A percentile compares a stretch with the other conserved stretches of the same genome.
Evolutionary conservation across 352 stramenopile species (phyloP).

Genomic region (Pythium coloratum): DNA sequence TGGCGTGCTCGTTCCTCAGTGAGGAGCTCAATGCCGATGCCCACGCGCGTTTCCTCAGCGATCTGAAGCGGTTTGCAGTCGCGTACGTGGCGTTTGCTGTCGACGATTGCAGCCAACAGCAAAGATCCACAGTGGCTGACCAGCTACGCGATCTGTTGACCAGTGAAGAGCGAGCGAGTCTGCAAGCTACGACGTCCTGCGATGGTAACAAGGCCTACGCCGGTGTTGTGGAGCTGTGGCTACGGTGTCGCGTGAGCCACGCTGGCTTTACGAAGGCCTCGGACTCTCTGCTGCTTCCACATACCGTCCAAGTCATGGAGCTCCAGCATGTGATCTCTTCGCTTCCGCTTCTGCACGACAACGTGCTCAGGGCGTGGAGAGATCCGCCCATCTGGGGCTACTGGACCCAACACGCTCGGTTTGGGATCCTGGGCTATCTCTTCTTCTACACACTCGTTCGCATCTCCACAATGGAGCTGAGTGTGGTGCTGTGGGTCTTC

Average conservation of each 20-base stretch:
- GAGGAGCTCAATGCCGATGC: slow-evolving; percentile 19
- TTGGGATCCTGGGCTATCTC: slow-evolving; percentile 45
- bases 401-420: slow-evolving; percentile 41
- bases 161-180: slow-evolving; percentile 40
- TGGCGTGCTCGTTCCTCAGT: slow-evolving; percentile 18
- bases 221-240: slow-evolving; percentile 58
- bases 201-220: slow-evolving; percentile 49
- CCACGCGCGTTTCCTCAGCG: slow-evolving; percentile 45
- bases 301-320: slow-evolving; percentile 39
- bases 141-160: slow-evolving; percentile 41
- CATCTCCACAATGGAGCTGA: slow-evolving; percentile 25
- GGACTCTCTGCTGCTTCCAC: slow-evolving; percentile 42
- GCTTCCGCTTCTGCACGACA: slow-evolving; percentile 52
- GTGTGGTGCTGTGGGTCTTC: slow-evolving; percentile 28
- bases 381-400: slow-evolving; percentile 50
- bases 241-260: slow-evolving; percentile 44
- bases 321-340: slow-evolving; percentile 49
- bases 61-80: slow-evolving; percentile 62
- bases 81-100: slow-evolving; percentile 57
- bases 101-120: slow-evolving; percentile 49
- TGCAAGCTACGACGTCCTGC: slow-evolving; percentile 41
- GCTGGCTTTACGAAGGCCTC: slow-evolving; percentile 20
- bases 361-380: slow-evolving; percentile 51
- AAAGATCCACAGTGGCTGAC: slow-evolving; percentile 29
- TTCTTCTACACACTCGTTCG: slow-evolving; percentile 30